A percentile compares a stretch with the other conserved stretches of the same genome.
phyloP scores from a whole-genome alignment of 2,329 filamentous ascomycete species.

The Penicillium sp. region DNA sequence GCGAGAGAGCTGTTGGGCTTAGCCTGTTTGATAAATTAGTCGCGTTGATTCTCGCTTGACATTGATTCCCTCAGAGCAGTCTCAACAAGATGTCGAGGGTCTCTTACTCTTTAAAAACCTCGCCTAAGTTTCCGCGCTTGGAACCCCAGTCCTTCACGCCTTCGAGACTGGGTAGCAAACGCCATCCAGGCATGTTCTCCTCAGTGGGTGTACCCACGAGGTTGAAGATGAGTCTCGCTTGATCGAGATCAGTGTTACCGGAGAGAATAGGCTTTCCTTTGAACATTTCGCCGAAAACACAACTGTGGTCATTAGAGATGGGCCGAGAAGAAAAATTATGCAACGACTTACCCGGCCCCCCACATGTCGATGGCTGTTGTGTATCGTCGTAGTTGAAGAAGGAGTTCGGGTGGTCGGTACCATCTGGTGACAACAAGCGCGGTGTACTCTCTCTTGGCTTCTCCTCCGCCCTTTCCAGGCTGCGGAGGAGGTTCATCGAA shows the following conservation, averaged over 20 bases:
- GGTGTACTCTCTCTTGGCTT: conserved; percentile 87
- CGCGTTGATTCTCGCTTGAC: background rate
- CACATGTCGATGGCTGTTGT: conserved; percentile 98
- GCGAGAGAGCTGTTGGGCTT: conserved; percentile 69
- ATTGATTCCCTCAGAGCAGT: background rate
- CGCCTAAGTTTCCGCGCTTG: conserved; percentile 64
- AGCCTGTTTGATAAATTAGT: conserved; percentile 46
- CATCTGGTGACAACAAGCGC: conserved; percentile 95
- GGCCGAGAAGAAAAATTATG: background rate
- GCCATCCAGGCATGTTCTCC: conserved; percentile 90
- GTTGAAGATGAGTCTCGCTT: conserved; percentile 91
- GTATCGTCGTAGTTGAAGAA: conserved; percentile 83
- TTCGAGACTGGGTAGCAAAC: conserved; percentile 75
- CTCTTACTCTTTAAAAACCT: conserved; percentile 70
- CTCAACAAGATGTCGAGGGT: background rate
- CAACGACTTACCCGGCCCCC: conserved; percentile 77
- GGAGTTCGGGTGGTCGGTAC: conserved; percentile 91
- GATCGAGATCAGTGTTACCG: conserved; percentile 83
- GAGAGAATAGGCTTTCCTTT: conserved; percentile 87
- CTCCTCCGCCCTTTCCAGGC: conserved; percentile 74
- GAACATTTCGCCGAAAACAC: conserved; percentile 98
- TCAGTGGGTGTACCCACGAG: conserved; percentile 87
- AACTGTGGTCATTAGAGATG: conserved; percentile 53
- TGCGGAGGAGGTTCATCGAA: conserved; percentile 83
- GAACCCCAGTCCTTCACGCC: conserved; percentile 62